Base-by-base conservation (phyloP, 192 early-diverging fungal species). In the Pecoramyces ruminantium region DNA sequence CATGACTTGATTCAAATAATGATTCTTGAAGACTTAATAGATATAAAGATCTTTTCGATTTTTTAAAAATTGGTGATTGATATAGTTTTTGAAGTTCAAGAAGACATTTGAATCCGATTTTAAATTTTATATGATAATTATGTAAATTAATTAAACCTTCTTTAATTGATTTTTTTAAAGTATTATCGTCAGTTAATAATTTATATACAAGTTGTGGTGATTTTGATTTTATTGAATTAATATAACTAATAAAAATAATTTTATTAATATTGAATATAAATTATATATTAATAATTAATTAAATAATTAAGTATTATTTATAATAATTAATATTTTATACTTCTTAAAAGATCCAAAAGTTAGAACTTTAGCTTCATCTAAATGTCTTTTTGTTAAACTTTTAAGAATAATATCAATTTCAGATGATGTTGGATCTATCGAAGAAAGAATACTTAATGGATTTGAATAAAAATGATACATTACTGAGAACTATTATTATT, bases 391-490 rank as follows among this genome's bases (percentile, higher is more conserved):
- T 21, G 51, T 67, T 58, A 81, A 39, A 42, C 28, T 28, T 15
- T 81, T 39, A 83, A 79, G 81, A 84, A 87, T 38, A 17, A 30
- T 15, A 25, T 77, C 38, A 81, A 51, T 17, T 82, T 38, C 17
- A 80, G 80, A 34, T 28, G 86, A 81, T 79, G 78, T 79, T 38
- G 83, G 84, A 85, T 13, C 78, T 27, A 34, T 40, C 38, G 83
- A 84, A 21, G 82, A 80, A 16, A 95, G 85, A 14, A 95, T 85
- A 82, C 92, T 94, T 78, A 96, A 89, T 4, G 96, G 94, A 82
- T 95, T 95, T 0, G 91, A 87, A 81, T 93, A 96, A 81, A 89
- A 97, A 82, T 95, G 92, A 81, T 94, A 92, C 94, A 96, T 95
- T 21, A 92, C 82, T 0, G 93, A 90, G 84, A 93, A 96, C 90